Base-by-base conservation (phyloP, 306 rosid species). In the Malus asiatica region DNA sequence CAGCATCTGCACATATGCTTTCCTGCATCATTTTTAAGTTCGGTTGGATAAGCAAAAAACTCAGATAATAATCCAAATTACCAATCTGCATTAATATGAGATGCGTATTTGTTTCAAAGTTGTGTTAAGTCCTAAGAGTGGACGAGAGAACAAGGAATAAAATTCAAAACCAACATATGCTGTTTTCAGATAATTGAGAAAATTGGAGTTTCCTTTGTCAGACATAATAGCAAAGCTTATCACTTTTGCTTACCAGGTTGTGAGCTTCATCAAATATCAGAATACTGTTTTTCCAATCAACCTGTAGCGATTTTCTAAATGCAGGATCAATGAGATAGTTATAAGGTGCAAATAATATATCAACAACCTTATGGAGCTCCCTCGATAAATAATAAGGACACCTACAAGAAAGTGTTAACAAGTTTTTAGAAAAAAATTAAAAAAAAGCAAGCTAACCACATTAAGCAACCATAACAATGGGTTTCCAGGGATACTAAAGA, bases 191-290 rank as follows among this genome's bases (percentile, higher is more conserved):
- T 22, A 60, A 74, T 72, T 62, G 29, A 52, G 38, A 74, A 68
- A 45, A 35, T 38, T 38, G 45, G 7, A 23, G 8, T 72, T 45
- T 78, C 33, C 12, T 61, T 32, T 71, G 57, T 48, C 74, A 5
- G 4, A 60, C 5, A 60, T 60, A 60, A 60, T 32, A 60, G 12
- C 5, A 60, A 60, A 25, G 15, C 15, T 60, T 25, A 60, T 23
- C 33, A 4, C 86, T 78, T 85, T 40, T 0, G 3, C 44, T 40
- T 40, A 94, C 97, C 89, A 94, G 82, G 89, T 94, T 94, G 85
- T 94, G 98, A 84, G 97, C 98, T 90, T 94, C 98, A 51, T 94
- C 98, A 80, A 94, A 94, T 82, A 94, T 90, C 89, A 94, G 95
- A 77, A 94, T 32, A 66, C 98, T 92, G 78, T 89, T 80, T 78